Base-by-base conservation (phyloP, 805 yeast species). In the Lachancea mirantina region DNA sequence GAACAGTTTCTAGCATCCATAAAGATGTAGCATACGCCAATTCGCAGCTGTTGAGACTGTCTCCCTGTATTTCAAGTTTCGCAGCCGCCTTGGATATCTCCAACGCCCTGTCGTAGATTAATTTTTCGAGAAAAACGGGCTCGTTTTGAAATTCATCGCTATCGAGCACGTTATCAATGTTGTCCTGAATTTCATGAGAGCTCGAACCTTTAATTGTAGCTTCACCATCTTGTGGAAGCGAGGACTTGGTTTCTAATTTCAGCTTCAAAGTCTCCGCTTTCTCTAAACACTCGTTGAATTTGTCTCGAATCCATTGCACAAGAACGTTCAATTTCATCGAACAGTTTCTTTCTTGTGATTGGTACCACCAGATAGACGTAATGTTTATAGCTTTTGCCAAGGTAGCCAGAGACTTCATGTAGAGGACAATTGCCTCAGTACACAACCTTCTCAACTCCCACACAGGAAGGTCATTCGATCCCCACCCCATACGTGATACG, bases 31-130 rank as follows among this genome's bases (percentile, higher is more conserved):
- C 84, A 55, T 89, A 89, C 6, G 89, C 82, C 38, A 83, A 60
- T 57, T 88, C 96, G 59, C 96, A 88, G 49, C 80, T 87, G 21
- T 50, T 49, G 14, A 51, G 35, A 33, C 46, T 42, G 35, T 75
- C 80, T 27, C 83, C 83, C 24, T 70, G 73, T 47, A 87, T 66
- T 59, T 89, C 98, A 52, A 80, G 77, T 35, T 82, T 79, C 0
- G 97, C 97, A 1, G 97, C 95, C 30, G 76, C 76, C 47, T 94
- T 74, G 2, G 95, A 83, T 65, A 88, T 84, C 50, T 89, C 97
- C 49, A 89, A 68, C 2, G 97, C 96, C 30, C 97, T 68, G 47
- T 92, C 96, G 59, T 89, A 92, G 16, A 88, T 74, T 43, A 88
- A 67, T 51, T 83, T 83, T 55, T 89, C 96, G 3, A 94, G 84